Evolutionary conservation across 495 filamentous ascomycete species (phyloP).

Genomic region (Aspergillus diversus): DNA sequence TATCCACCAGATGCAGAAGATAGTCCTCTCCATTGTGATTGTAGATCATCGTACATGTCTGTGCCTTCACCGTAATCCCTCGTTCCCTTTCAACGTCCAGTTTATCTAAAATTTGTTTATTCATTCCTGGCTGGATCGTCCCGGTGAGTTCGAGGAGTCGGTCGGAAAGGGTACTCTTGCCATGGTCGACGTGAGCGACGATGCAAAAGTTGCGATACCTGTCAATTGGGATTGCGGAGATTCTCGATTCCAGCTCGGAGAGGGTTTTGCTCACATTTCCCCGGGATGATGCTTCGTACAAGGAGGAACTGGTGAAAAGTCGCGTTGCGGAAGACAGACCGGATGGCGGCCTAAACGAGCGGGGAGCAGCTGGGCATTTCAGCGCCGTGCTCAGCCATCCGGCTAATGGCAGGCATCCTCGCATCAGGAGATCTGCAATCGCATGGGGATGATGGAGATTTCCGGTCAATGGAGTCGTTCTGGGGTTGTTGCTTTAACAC

Average conservation of each 20-base stretch:
- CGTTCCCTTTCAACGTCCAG: slow-evolving; percentile 94
- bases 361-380: slow-evolving; percentile 42
- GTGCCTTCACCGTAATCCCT: slow-evolving; percentile 97
- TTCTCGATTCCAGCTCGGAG: slow-evolving; percentile 74
- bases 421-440: slow-evolving; percentile 52
- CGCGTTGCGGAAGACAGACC: slow-evolving; percentile 33
- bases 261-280: slow-evolving; percentile 26
- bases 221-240: slow-evolving; percentile 84
- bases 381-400: slow-evolving; percentile 53
- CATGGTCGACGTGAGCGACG: slow-evolving; percentile 98
- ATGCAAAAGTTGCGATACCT: slow-evolving; percentile 97
- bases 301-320: slow-evolving; percentile 44
- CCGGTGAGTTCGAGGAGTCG: slow-evolving; percentile 92
- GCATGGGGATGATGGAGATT: slow-evolving; percentile 35
- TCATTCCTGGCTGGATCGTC: slow-evolving; percentile 82
- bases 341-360: slow-evolving; percentile 38
- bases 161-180: slow-evolving; percentile 92
- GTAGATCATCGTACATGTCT: slow-evolving; percentile 98
- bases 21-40: slow-evolving; percentile 85
- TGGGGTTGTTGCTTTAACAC: too few relatives aligned
- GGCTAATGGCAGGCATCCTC: slow-evolving; percentile 59
- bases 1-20: slow-evolving; percentile 93
- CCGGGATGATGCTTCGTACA: slow-evolving; percentile 38
- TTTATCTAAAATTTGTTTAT: slow-evolving; percentile 96
- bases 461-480: background rate